Evolutionary conservation across 2,329 filamentous ascomycete genomes (phyloP).

Genomic region (Sporothrix euskadiensis): DNA sequence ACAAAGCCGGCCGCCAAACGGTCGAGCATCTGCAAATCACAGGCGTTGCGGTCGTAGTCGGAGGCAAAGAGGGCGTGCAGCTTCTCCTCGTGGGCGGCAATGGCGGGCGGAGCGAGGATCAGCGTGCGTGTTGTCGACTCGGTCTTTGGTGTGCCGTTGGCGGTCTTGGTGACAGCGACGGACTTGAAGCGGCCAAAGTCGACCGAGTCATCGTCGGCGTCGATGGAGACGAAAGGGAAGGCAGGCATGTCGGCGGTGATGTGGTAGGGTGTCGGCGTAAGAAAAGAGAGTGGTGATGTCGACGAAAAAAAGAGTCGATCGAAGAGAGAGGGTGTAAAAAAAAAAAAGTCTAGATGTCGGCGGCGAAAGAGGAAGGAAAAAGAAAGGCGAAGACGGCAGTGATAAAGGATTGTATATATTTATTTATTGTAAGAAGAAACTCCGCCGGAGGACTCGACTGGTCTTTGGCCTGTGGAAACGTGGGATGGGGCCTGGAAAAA

Average conservation of each 20-base stretch:
- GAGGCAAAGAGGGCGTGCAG: constrained; percentile 67
- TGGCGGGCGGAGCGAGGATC: constrained; percentile 78
- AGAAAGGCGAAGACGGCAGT: not conserved
- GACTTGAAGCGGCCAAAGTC: constrained; percentile 21
- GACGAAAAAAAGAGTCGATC: not conserved
- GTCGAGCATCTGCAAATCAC: constrained; percentile 97
- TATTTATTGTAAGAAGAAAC: not conserved
- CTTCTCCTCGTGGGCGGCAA: constrained; percentile 80
- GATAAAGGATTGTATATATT: not conserved
- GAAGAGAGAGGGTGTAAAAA: not conserved
- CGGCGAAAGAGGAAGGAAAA: not conserved
- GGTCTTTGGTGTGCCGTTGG: not conserved
- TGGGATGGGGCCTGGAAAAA: not conserved
- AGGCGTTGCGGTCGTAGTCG: constrained; percentile 67
- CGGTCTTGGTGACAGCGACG: not conserved
- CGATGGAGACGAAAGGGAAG: constrained; percentile 31
- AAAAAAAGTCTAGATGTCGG: not conserved
- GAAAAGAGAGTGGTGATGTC: not conserved
- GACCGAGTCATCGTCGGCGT: constrained; percentile 28
- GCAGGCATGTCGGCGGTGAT: constrained; percentile 29
- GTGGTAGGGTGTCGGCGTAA: not conserved
- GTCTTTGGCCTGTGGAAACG: not conserved
- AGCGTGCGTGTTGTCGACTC: constrained; percentile 28
- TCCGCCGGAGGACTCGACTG: not conserved
- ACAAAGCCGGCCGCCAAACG: constrained; percentile 81